Percentiles rank a stretch among this genome's conserved stretches.
These are phyloP conservation scores for Skeletonema costatum DNA, from an alignment of 108 stramenopile genomes.

Conservation along the genomic window DNA sequence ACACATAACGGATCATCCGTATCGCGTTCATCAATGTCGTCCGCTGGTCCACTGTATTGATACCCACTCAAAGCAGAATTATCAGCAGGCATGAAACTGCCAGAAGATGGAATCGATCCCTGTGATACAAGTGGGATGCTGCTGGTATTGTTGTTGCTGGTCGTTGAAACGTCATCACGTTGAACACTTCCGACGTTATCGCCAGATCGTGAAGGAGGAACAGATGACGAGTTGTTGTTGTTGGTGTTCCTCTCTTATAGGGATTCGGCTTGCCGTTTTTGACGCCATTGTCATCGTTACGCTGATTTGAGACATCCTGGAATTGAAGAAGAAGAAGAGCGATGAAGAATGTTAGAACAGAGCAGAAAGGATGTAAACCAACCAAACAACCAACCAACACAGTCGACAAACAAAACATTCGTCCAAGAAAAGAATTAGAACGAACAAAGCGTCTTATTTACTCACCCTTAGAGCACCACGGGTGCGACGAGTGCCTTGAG, in stretches of 20 bases:
- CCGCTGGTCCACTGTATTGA: slow-evolving; percentile 78
- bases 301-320: slow-evolving; percentile 50
- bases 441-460: background rate
- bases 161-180: background rate
- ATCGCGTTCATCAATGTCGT: slow-evolving; percentile 96
- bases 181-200: background rate
- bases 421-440: slow-evolving; percentile 1
- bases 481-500: slow-evolving; percentile 30
- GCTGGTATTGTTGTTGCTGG: background rate
- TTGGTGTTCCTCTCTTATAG: slow-evolving; percentile 10
- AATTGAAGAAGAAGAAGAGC: background rate
- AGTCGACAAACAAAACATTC: background rate
- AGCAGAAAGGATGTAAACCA: background rate
- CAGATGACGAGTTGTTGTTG: slow-evolving; percentile 9
- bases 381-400: too few relatives aligned
- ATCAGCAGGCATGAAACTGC: slow-evolving; percentile 7
- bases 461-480: slow-evolving; percentile 42
- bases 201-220: background rate
- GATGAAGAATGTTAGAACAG: background rate
- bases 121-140: background rate
- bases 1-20: slow-evolving; percentile 93
- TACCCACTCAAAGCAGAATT: slow-evolving; percentile 38
- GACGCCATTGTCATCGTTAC: background rate
- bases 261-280: background rate
- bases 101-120: background rate